Evolutionary conservation across 176 grass and related monocot genomes (phyloP).

Genomic region (Carex pumila): DNA sequence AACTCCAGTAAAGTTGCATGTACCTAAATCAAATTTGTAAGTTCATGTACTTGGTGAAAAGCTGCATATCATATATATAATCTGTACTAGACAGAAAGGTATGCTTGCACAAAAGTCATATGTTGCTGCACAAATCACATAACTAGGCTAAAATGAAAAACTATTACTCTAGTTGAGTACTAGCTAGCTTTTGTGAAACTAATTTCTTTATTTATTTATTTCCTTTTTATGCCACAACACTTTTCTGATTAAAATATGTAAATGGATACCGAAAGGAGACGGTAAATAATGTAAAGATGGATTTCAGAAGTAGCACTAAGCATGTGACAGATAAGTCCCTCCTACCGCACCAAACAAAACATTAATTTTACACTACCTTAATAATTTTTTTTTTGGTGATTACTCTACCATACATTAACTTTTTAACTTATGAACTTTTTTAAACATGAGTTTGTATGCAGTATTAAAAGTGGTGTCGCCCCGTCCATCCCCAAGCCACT

Average conservation of each 20-base stretch:
- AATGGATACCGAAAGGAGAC: neutral
- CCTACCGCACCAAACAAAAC: constrained; percentile 3
- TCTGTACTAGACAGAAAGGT: neutral
- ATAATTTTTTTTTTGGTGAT: neutral
- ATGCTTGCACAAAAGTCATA: neutral
- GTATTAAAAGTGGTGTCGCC: neutral
- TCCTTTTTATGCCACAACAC: neutral
- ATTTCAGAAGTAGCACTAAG: neutral
- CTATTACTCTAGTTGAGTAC: neutral
- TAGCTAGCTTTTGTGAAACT: neutral
- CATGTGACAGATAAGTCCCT: constrained; percentile 4
- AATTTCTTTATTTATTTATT: neutral
- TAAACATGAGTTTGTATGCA: neutral
- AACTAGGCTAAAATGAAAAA: constrained; percentile 6
- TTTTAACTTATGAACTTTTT: neutral
- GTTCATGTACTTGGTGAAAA: neutral
- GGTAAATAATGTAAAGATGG: neutral
- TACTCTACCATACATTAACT: neutral
- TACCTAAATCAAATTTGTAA: neutral
- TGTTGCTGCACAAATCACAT: neutral
- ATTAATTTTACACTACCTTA: neutral
- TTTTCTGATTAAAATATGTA: neutral
- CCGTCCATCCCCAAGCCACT: constrained; percentile 3
- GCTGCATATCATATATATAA: neutral
- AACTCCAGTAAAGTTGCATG: neutral